phyloP scores from a whole-genome alignment of 2,329 filamentous ascomycete genomes.

The Fusarium chlamydosporum region DNA sequence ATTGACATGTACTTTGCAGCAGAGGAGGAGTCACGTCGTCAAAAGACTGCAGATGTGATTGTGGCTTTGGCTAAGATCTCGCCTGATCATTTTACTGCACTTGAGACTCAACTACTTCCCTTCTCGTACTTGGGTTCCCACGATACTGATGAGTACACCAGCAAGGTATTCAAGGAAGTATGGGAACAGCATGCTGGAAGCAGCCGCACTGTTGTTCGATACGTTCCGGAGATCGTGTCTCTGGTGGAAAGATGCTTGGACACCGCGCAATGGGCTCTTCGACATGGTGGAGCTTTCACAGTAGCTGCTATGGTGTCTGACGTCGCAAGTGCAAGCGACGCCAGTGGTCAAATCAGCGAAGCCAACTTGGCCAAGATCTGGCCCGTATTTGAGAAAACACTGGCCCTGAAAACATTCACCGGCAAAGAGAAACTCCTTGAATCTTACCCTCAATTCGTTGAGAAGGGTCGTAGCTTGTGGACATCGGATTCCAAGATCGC shows the following conservation, averaged over 20 bases:
- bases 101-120: constrained; percentile 82
- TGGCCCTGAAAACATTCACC: constrained; percentile 91
- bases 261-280: constrained; percentile 88
- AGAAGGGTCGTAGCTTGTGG: constrained; percentile 73
- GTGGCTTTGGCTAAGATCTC: constrained; percentile 87
- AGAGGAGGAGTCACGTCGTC: constrained; percentile 81
- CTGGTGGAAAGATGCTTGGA: constrained; percentile 78
- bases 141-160: constrained; percentile 84
- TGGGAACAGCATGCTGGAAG: constrained; percentile 95
- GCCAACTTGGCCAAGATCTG: constrained; percentile 76
- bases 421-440: constrained; percentile 89
- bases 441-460: constrained; percentile 83
- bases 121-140: constrained; percentile 91
- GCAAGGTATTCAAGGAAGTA: constrained; percentile 83
- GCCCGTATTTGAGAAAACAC: constrained; percentile 84
- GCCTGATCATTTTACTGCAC: constrained; percentile 85
- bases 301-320: constrained; percentile 80
- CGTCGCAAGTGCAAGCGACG: constrained; percentile 71
- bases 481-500: constrained; percentile 66
- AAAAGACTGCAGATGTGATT: constrained; percentile 86
- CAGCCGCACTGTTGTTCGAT: constrained; percentile 83
- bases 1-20: constrained; percentile 83
- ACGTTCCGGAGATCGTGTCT: constrained; percentile 83
- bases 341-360: constrained; percentile 71
- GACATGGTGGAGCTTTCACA: constrained; percentile 87